Conservation (phyloP, 257 asterid genomes). For the Przewalskia tangutica region DNA sequence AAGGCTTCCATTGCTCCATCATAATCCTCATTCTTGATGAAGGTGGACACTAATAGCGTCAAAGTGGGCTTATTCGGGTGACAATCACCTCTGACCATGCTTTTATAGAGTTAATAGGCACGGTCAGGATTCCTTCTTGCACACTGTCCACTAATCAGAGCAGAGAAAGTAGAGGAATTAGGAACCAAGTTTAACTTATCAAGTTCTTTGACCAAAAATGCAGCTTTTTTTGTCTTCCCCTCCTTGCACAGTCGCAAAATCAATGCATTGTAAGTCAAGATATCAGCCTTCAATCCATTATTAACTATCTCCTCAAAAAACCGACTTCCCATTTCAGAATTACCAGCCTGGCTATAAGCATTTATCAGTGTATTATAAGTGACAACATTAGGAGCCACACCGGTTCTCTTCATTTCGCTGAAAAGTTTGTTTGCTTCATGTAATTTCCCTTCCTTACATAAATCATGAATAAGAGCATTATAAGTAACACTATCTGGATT, state of each 20-base stretch:
- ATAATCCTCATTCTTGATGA: constrained; percentile 51
- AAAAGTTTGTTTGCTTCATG: constrained; percentile 62
- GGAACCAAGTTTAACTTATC: constrained; percentile 64
- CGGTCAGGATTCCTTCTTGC: constrained; percentile 62
- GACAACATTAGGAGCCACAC: constrained; percentile 45
- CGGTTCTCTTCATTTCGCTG: constrained; percentile 51
- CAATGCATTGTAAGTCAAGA: constrained; percentile 71
- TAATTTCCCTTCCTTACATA: constrained; percentile 65
- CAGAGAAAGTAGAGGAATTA: constrained; percentile 75
- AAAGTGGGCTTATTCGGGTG: constrained; percentile 52
- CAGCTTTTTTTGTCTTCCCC: constrained; percentile 95
- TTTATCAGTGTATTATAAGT: constrained; percentile 70
- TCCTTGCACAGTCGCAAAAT: constrained; percentile 64
- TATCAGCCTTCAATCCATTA: constrained; percentile 57
- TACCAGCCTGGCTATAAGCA: constrained; percentile 54
- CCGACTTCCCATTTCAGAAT: constrained; percentile 49
- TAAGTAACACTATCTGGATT: constrained; percentile 50
- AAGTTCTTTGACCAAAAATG: constrained; percentile 68
- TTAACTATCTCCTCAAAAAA: constrained; percentile 72
- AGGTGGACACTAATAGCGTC: constrained; percentile 34
- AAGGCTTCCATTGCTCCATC: constrained; percentile 57
- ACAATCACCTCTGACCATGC: constrained; percentile 69
- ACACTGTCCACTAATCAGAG: constrained; percentile 77
- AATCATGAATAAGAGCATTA: constrained; percentile 54
- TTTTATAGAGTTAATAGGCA: constrained; percentile 47